phyloP scores from a whole-genome alignment of 495 filamentous ascomycete genomes.

The Letharia lupina region DNA sequence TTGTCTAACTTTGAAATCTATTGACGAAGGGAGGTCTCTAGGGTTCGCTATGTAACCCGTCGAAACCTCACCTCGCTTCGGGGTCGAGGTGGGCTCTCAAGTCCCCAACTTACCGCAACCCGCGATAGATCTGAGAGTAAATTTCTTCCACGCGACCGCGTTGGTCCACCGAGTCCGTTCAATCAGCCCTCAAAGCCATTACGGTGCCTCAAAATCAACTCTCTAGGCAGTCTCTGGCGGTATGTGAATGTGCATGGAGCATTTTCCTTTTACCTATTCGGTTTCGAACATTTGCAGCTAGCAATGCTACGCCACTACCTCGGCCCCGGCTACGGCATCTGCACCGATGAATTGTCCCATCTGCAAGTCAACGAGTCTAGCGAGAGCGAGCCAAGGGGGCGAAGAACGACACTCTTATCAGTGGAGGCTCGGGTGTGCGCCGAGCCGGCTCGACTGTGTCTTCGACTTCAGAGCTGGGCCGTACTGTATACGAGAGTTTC shows the following conservation, averaged over 20 bases:
- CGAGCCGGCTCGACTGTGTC: neutral
- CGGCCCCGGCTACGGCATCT: neutral
- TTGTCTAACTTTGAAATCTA: too few relatives aligned
- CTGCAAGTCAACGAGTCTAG: neutral
- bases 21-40: too few relatives aligned
- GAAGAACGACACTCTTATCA: neutral
- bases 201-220: neutral
- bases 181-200: neutral
- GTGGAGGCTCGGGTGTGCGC: constrained; percentile 6
- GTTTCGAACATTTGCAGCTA: constrained; percentile 5
- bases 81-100: too few relatives aligned
- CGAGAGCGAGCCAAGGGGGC: neutral
- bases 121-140: too few relatives aligned
- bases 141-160: neutral
- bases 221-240: neutral
- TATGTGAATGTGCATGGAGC: neutral
- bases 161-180: neutral
- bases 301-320: constrained; percentile 5
- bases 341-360: neutral
- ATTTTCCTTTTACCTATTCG: neutral
- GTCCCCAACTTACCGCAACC: too few relatives aligned
- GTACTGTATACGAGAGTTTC: neutral
- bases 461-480: constrained; percentile 4
- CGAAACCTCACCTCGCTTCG: too few relatives aligned
- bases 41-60: too few relatives aligned